A percentile compares a stretch with the other conserved stretches of the same genome.
Conservation (phyloP, 148 eudicot species). For the Camellia japonica region DNA sequence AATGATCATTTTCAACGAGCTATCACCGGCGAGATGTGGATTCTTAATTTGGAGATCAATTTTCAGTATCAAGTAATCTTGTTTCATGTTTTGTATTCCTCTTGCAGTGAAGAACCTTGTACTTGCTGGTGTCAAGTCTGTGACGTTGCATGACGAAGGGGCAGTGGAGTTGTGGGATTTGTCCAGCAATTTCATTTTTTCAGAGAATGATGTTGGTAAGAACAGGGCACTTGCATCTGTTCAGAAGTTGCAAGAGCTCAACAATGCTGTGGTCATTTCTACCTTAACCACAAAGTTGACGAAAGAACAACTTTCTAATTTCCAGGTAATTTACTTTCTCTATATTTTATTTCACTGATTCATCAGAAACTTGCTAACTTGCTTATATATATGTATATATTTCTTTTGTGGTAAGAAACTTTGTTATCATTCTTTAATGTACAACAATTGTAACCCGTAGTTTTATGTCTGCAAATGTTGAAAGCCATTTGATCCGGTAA, state of each 20-base stretch:
- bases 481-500: neutral
- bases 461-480: neutral
- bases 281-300: constrained; percentile 39
- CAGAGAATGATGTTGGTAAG: constrained; percentile 65
- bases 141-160: constrained; percentile 69
- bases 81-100: neutral
- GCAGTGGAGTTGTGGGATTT: constrained; percentile 64
- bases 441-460: neutral
- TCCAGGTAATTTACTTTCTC: constrained; percentile 43
- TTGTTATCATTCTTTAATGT: neutral
- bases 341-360: neutral
- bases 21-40: neutral
- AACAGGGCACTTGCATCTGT: constrained; percentile 68
- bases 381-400: no score
- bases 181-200: constrained; percentile 65
- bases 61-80: neutral
- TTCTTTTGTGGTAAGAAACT: neutral
- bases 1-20: neutral
- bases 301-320: constrained; percentile 54
- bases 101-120: constrained; percentile 66
- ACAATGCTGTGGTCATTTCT: constrained; percentile 68
- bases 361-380: neutral
- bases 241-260: constrained; percentile 67
- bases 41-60: neutral
- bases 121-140: constrained; percentile 77